Conservation (phyloP, 2,329 filamentous ascomycete species). For the Aspergillus aculeatus region DNA sequence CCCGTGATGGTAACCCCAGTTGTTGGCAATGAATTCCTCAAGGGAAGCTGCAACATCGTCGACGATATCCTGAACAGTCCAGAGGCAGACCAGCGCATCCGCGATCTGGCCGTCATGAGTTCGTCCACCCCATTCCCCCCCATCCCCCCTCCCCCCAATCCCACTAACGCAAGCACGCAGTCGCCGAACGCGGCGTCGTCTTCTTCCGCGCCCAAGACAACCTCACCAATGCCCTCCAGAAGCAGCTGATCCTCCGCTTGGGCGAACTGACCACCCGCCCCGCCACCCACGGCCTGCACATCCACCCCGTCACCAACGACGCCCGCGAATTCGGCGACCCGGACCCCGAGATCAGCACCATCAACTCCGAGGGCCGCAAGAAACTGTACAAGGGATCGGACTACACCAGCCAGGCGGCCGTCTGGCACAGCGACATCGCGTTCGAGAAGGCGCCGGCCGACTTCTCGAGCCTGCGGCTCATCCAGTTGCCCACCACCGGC, state of each 20-base stretch:
- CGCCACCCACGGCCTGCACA: slow-evolving; percentile 56
- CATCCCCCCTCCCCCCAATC: not conserved
- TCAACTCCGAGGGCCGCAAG: slow-evolving; percentile 57
- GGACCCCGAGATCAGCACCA: slow-evolving; percentile 64
- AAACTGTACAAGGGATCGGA: slow-evolving; percentile 37
- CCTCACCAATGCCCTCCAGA: slow-evolving; percentile 63
- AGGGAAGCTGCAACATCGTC: slow-evolving; percentile 36
- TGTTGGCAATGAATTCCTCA: slow-evolving; percentile 45
- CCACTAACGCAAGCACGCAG: slow-evolving; percentile 35
- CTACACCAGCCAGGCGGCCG: slow-evolving; percentile 32
- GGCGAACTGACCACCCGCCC: slow-evolving; percentile 62
- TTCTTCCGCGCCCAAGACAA: slow-evolving; percentile 66
- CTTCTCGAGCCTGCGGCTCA: slow-evolving; percentile 61
- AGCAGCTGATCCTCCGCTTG: slow-evolving; percentile 61
- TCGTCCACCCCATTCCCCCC: slow-evolving; percentile 21
- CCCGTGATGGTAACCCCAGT: slow-evolving; percentile 31
- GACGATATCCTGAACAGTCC: slow-evolving; percentile 58
- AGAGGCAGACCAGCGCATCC: slow-evolving; percentile 62
- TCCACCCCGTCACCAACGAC: slow-evolving; percentile 60
- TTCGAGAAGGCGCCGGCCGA: slow-evolving; percentile 65
- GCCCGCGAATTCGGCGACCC: slow-evolving; percentile 53
- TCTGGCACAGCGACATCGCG: slow-evolving; percentile 62
- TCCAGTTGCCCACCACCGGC: slow-evolving; percentile 56
- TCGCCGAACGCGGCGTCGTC: slow-evolving; percentile 67
- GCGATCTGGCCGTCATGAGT: slow-evolving; percentile 68